These are phyloP conservation scores for Ceratorhiza oryzae-sativae DNA, from an alignment of 1,284 basidiomycete species.

Conservation along the genomic window DNA sequence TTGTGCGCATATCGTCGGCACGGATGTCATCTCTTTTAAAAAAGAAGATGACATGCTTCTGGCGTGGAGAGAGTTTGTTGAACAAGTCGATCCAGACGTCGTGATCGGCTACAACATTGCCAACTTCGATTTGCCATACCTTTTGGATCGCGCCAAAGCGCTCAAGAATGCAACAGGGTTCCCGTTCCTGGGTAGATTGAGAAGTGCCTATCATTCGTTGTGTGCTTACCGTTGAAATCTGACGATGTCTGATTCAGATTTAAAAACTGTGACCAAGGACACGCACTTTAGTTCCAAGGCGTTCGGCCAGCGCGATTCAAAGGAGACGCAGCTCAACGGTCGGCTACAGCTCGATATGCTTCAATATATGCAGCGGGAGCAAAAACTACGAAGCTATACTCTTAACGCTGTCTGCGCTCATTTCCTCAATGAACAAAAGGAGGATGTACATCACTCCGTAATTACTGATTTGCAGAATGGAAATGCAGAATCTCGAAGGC, in stretches of 20 bases:
- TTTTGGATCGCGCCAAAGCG: slow-evolving; percentile 86
- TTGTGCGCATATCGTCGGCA: slow-evolving; percentile 92
- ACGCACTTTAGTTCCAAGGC: slow-evolving; percentile 97
- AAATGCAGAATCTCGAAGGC: slow-evolving; percentile 85
- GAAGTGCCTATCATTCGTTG: slow-evolving; percentile 57
- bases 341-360: slow-evolving; percentile 91
- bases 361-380: slow-evolving; percentile 96
- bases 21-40: slow-evolving; percentile 87
- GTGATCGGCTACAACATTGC: slow-evolving; percentile 94
- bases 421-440: slow-evolving; percentile 96
- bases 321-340: slow-evolving; percentile 88
- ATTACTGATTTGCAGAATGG: slow-evolving; percentile 97
- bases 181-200: slow-evolving; percentile 78
- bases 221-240: slow-evolving; percentile 8
- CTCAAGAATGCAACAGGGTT: slow-evolving; percentile 73
- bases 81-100: slow-evolving; percentile 88
- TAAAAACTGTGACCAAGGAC: slow-evolving; percentile 80
- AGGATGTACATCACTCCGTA: slow-evolving; percentile 95
- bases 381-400: slow-evolving; percentile 93
- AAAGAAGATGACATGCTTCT: slow-evolving; percentile 76
- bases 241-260: slow-evolving; percentile 56
- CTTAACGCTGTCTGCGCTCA: slow-evolving; percentile 96
- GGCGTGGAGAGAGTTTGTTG: slow-evolving; percentile 85
- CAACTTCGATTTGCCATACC: slow-evolving; percentile 93
- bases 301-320: slow-evolving; percentile 93